Base-by-base conservation (phyloP, 2,329 filamentous ascomycete genomes). In the Colletotrichum somersetense region DNA sequence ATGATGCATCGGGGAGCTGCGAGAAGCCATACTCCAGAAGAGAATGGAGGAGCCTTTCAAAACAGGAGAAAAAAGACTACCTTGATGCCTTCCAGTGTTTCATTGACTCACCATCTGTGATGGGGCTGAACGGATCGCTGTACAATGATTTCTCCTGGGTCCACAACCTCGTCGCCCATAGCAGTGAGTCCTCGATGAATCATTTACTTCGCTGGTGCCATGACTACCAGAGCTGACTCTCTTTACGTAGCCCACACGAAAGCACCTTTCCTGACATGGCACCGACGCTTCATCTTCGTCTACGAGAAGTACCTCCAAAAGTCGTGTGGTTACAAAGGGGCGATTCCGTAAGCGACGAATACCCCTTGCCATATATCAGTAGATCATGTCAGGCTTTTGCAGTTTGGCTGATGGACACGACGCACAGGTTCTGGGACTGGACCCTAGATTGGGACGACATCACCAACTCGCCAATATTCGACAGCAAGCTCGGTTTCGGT, bases 131-230 rank as follows among this genome's bases (percentile, higher is more conserved):
- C 38, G 70, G 70, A 3, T 70, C 73, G 7, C 50, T 74, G 6
- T 72, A 74, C 63, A 59, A 74, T 42, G 73, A 74, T n/a, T 73
- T 74, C n/a, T 65, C 73, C 1, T 74, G 69, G 66, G 73, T 71
- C 1, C 73, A 74, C 48, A 74, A 74, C 40, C 69, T 74, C 4
- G 57, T 74, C 10, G 73, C 73, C n/a, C 69, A 74, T 16, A 72
- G 66, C 59, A 74, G 66, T 74, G 40, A 67, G 70, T 71, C 35
- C 40, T 7, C 26, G 12, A 16, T 16, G 18, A 18, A 12, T 3
- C 23, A 30, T 35, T 33, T 53, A 16, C 26, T 53, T 20, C 20
- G 16, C 50, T 20, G 50, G 18, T 53, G 50, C 26, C 12, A 18
- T 20, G 1, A 2, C 5, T 23, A 53, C 26, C 16, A 5, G 16